Conservation (phyloP, 2,329 filamentous ascomycete genomes). For the Hirsutella thompsonii region DNA sequence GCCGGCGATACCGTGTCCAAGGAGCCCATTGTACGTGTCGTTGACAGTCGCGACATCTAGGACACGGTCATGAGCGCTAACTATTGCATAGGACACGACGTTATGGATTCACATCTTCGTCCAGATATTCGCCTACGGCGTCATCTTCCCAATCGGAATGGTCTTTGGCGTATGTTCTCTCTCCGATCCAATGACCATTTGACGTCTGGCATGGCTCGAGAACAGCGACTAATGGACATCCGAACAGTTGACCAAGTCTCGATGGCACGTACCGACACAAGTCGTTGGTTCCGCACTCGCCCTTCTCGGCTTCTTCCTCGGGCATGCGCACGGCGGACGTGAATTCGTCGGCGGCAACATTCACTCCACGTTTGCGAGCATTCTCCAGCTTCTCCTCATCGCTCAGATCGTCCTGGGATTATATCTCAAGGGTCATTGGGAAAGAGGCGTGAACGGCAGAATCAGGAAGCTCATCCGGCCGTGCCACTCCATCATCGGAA, state of each 20-base stretch:
- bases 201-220: background rate
- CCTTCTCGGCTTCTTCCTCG: constrained; percentile 77
- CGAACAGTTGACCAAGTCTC: constrained; percentile 66
- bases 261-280: constrained; percentile 91
- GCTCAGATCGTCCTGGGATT: constrained; percentile 68
- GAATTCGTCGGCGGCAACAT: constrained; percentile 66
- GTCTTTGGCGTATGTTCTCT: constrained; percentile 60
- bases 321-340: constrained; percentile 79
- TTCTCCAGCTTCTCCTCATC: constrained; percentile 67
- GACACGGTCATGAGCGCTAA: constrained; percentile 9
- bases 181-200: no score
- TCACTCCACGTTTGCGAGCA: constrained; percentile 69
- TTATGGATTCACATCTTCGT: constrained; percentile 92
- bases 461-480: constrained; percentile 61
- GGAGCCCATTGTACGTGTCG: constrained; percentile 50
- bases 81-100: constrained; percentile 50
- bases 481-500: constrained; percentile 71
- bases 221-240: background rate
- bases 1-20: constrained; percentile 56
- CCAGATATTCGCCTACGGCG: constrained; percentile 76
- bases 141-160: constrained; percentile 92
- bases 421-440: constrained; percentile 82
- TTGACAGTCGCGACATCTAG: background rate
- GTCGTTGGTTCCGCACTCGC: constrained; percentile 61
- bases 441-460: constrained; percentile 67